phyloP scores from a whole-genome alignment of 257 asterid species.

The Solanum megistacrolobum region DNA sequence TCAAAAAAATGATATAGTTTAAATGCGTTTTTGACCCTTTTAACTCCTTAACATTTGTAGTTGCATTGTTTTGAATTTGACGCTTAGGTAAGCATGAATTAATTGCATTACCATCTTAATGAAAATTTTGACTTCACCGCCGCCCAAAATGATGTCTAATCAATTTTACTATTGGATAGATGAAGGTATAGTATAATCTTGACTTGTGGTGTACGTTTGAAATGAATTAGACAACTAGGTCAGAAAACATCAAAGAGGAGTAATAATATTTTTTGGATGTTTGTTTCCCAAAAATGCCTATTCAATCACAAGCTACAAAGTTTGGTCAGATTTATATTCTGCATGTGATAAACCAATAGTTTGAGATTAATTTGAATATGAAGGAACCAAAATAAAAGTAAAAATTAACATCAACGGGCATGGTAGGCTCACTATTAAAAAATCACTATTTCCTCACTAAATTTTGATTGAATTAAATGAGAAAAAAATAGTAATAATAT shows the following conservation, averaged over 20 bases:
- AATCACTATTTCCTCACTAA: not conserved
- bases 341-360: not conserved
- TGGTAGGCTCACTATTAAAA: no score
- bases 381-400: not conserved
- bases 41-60: not conserved
- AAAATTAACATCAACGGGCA: not conserved
- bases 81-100: not conserved
- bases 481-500: not conserved
- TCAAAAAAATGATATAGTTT: no score
- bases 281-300: not conserved
- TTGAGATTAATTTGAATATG: not conserved
- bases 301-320: not conserved
- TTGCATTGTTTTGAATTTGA: not conserved
- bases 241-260: not conserved
- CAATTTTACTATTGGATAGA: not conserved
- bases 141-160: not conserved
- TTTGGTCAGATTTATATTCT: not conserved
- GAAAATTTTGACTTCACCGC: not conserved
- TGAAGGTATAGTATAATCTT: not conserved
- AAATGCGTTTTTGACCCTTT: rapidly evolving
- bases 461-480: not conserved
- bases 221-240: not conserved
- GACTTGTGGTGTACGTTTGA: not conserved
- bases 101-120: not conserved
- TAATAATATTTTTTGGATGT: not conserved